Percentiles rank a stretch among this genome's conserved stretches.
Evolutionary conservation across 371 early-diverging fungal species (phyloP).

Genomic region (Actinomortierella wolfii): DNA sequence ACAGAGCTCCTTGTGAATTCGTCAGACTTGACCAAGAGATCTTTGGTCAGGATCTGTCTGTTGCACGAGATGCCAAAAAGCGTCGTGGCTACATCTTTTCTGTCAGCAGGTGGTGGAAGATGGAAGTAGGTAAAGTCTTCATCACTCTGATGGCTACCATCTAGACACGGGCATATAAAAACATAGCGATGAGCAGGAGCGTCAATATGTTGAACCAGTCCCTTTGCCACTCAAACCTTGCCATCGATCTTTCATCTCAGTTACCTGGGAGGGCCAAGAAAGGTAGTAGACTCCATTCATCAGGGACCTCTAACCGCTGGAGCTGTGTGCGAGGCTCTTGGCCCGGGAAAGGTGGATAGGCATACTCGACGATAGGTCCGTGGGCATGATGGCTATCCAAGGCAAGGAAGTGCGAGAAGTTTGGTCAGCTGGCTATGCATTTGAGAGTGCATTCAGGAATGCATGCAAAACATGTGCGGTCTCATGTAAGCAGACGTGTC

Average conservation of each 20-base stretch:
- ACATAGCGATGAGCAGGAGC: background rate
- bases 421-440: background rate
- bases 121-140: slow-evolving; percentile 89
- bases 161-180: slow-evolving; percentile 54
- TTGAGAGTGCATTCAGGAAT: background rate
- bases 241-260: too few relatives aligned
- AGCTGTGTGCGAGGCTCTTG: slow-evolving; percentile 45
- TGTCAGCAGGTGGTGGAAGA: slow-evolving; percentile 74
- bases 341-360: slow-evolving; percentile 73
- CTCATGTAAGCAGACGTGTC: background rate
- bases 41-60: slow-evolving; percentile 76
- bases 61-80: slow-evolving; percentile 87
- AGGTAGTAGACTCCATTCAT: slow-evolving; percentile 79
- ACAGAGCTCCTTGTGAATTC: slow-evolving; percentile 84
- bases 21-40: slow-evolving; percentile 67
- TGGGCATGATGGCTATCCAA: slow-evolving; percentile 60
- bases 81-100: slow-evolving; percentile 68
- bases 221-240: too few relatives aligned
- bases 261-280: slow-evolving; percentile 75
- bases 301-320: slow-evolving; percentile 68
- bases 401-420: background rate
- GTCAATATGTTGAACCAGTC: too few relatives aligned
- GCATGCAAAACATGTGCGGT: background rate
- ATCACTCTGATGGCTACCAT: slow-evolving; percentile 84
- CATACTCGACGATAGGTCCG: slow-evolving; percentile 75